Conservation (phyloP, 169 alveolate species). For the Theileria sp. region DNA sequence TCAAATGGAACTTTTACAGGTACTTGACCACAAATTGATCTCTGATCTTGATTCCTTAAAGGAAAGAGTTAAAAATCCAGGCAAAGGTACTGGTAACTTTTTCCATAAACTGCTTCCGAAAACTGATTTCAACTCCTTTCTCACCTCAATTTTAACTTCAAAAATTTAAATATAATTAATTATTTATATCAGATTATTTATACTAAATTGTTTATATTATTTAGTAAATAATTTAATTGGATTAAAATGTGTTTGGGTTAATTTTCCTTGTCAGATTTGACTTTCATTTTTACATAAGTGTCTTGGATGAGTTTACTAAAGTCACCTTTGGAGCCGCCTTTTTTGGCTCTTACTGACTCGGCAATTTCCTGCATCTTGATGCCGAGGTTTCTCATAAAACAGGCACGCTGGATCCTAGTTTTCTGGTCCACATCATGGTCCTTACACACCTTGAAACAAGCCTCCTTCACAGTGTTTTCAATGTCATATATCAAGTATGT, state of each 20-base stretch:
- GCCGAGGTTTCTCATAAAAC: constrained; percentile 60
- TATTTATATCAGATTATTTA: too few relatives aligned
- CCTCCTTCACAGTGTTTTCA: constrained; percentile 70
- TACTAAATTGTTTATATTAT: not conserved
- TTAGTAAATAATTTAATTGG: not conserved
- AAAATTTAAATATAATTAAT: too few relatives aligned
- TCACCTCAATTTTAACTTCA: not conserved
- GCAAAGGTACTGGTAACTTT: constrained; percentile 40
- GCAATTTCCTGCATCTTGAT: constrained; percentile 64
- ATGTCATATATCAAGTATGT: constrained; percentile 72
- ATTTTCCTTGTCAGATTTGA: constrained; percentile 22
- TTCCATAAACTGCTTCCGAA: constrained; percentile 41
- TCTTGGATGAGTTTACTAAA: constrained; percentile 45
- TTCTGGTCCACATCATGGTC: constrained; percentile 60
- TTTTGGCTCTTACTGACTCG: constrained; percentile 23
- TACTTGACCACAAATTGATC: constrained; percentile 36
- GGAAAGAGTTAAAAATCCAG: constrained; percentile 22
- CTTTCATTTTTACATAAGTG: constrained; percentile 51
- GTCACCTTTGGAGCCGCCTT: constrained; percentile 45
- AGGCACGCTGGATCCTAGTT: constrained; percentile 67
- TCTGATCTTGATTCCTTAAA: constrained; percentile 45
- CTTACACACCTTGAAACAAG: constrained; percentile 68
- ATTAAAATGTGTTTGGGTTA: not conserved
- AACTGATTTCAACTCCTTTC: not conserved
- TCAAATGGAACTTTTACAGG: constrained; percentile 75